Percentiles rank a stretch among this genome's conserved stretches.
Evolutionary conservation across 2,329 filamentous ascomycete genomes (phyloP).

Genomic region (Cryphonectria radicalis): DNA sequence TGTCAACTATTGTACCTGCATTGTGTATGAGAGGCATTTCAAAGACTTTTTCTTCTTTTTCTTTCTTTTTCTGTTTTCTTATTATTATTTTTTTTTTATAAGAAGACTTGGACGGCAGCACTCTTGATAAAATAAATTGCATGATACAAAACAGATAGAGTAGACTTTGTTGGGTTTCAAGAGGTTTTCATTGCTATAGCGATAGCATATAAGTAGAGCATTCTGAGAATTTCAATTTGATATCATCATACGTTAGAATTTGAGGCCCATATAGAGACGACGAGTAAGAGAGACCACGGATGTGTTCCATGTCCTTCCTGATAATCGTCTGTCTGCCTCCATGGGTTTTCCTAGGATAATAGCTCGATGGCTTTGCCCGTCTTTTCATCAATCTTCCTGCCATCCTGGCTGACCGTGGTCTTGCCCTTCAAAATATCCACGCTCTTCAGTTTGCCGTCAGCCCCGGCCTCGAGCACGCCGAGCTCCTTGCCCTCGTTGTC

Average conservation of each 20-base stretch:
- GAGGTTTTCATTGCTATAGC: neutral
- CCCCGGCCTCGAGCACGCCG: conserved; percentile 46
- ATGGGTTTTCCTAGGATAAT: conserved; percentile 12
- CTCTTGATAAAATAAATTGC: neutral
- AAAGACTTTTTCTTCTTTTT: too few species aligned
- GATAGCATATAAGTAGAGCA: conserved; percentile 1
- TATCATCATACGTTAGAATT: too few species aligned
- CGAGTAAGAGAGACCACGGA: neutral
- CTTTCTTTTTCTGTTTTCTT: neutral
- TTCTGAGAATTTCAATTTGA: conserved; percentile 3
- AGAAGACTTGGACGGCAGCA: neutral
- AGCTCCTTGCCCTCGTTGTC: conserved; percentile 47
- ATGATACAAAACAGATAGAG: neutral
- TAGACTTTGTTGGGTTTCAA: neutral
- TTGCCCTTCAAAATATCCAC: conserved; percentile 45
- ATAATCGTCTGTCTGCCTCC: neutral
- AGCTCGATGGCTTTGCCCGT: conserved; percentile 16
- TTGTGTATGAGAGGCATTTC: neutral
- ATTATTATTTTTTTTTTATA: too few species aligned
- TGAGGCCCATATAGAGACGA: neutral
- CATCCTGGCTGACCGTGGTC: conserved; percentile 31
- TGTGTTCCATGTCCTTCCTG: neutral
- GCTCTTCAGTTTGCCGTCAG: conserved; percentile 46
- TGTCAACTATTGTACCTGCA: neutral
- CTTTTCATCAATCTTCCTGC: conserved; percentile 23